phyloP scores from a whole-genome alignment of 2,329 filamentous ascomycete species.

The Venturia carpophila region DNA sequence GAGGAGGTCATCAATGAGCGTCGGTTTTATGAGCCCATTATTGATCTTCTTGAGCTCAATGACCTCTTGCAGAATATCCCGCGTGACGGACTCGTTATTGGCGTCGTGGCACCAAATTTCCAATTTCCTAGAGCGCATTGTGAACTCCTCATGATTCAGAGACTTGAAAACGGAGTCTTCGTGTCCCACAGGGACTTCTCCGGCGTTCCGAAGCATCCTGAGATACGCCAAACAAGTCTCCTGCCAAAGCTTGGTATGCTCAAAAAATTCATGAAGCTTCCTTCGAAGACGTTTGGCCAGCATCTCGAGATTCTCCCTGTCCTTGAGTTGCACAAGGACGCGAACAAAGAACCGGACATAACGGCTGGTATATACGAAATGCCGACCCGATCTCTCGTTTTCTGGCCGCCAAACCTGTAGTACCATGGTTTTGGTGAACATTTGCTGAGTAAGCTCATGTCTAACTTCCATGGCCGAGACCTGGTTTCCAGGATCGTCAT shows the following conservation, averaged over 20 bases:
- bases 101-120: constrained; percentile 52
- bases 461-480: constrained; percentile 55
- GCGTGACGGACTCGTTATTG: constrained; percentile 38
- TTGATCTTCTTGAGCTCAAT: constrained; percentile 73
- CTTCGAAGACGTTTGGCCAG: constrained; percentile 73
- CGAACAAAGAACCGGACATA: constrained; percentile 77
- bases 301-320: constrained; percentile 68
- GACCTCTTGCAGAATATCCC: constrained; percentile 58
- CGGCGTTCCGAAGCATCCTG: constrained; percentile 50
- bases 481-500: constrained; percentile 44
- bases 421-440: constrained; percentile 91
- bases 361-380: constrained; percentile 84
- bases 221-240: constrained; percentile 52
- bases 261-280: constrained; percentile 66
- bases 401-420: constrained; percentile 95
- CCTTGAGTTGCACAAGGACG: constrained; percentile 65
- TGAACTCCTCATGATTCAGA: constrained; percentile 58
- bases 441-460: constrained; percentile 69
- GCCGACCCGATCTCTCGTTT: constrained; percentile 71
- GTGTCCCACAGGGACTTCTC: constrained; percentile 50
- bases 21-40: constrained; percentile 75
- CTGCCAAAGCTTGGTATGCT: constrained; percentile 56
- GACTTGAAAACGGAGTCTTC: constrained; percentile 59
- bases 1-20: constrained; percentile 85
- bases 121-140: constrained; percentile 49